Percentiles rank a stretch among this genome's conserved stretches.
These are phyloP conservation scores for Triglochin maritima DNA, from an alignment of 106 monocot genomes.

Conservation along the genomic window DNA sequence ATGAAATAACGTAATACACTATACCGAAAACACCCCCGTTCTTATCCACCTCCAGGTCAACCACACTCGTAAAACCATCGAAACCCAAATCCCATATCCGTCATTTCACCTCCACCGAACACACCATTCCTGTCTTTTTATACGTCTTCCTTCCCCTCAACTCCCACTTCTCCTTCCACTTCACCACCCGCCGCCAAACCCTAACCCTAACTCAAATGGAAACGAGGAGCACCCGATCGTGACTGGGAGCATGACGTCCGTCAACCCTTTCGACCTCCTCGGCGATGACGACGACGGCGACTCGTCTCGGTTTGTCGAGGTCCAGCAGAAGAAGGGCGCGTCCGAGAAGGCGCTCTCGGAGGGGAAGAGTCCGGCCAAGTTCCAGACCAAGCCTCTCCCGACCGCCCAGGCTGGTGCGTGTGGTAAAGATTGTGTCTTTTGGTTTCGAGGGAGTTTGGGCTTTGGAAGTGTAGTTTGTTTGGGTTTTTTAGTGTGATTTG, in stretches of 20 bases:
- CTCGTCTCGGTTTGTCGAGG: constrained; percentile 9
- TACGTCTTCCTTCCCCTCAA: background rate
- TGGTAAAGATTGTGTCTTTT: background rate
- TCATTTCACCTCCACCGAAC: background rate
- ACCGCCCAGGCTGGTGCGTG: constrained; percentile 70
- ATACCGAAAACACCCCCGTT: background rate
- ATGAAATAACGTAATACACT: too few species aligned
- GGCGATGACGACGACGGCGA: constrained; percentile 27
- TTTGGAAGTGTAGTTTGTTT: too few species aligned
- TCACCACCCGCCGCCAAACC: background rate
- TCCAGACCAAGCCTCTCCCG: constrained; percentile 49
- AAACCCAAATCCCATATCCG: background rate
- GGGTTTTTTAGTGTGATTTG: too few species aligned
- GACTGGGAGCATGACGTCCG: constrained; percentile 3
- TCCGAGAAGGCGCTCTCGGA: constrained; percentile 5
- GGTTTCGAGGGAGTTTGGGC: too few species aligned
- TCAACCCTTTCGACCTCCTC: constrained; percentile 20
- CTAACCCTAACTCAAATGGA: background rate
- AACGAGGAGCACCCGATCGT: background rate
- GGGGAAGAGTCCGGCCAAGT: constrained; percentile 29
- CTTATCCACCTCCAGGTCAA: background rate
- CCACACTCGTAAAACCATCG: background rate
- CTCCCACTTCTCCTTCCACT: background rate
- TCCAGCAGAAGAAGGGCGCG: constrained; percentile 7
- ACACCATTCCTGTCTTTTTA: background rate